A percentile compares a stretch with the other conserved stretches of the same genome.
phyloP scores from a whole-genome alignment of 441 rosid species.

The Macaranga tanarius region DNA sequence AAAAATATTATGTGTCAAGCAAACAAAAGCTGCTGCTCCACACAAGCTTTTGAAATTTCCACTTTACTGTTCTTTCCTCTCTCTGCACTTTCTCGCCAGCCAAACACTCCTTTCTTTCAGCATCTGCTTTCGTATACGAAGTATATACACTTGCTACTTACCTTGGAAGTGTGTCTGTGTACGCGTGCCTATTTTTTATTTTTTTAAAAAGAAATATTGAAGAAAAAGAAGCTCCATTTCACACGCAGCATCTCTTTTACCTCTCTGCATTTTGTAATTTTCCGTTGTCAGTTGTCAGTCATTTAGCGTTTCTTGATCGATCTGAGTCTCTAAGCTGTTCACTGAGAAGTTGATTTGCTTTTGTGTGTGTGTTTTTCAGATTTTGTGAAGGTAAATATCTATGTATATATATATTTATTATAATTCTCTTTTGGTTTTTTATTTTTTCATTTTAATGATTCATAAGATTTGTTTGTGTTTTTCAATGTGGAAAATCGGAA shows the following conservation, averaged over 20 bases:
- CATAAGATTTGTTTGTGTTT: not conserved
- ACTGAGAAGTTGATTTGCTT: conserved; percentile 22
- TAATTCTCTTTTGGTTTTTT: not conserved
- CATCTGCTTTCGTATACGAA: conserved; percentile 3
- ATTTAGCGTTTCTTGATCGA: conserved; percentile 33
- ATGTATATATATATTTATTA: too few relatives aligned
- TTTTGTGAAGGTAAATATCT: conserved; percentile 24
- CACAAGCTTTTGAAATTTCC: conserved; percentile 41
- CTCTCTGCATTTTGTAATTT: not conserved
- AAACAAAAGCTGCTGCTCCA: conserved; percentile 50
- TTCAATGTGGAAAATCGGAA: not conserved
- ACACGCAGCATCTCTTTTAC: too few relatives aligned
- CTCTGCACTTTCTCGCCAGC: conserved; percentile 15
- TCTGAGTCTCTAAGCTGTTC: conserved; percentile 9
- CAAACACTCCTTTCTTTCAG: conserved; percentile 30
- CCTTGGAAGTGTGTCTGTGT: not conserved
- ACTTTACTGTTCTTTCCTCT: conserved; percentile 24
- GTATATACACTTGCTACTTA: conserved; percentile 6
- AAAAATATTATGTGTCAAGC: conserved; percentile 31
- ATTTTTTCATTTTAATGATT: not conserved
- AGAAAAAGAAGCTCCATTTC: not conserved
- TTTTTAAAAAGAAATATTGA: not conserved
- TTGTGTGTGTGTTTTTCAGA: conserved; percentile 10
- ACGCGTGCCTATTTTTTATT: not conserved
- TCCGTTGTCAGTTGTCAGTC: conserved; percentile 1